Evolutionary conservation across 2,329 filamentous ascomycete genomes (phyloP), one percentile per base, ranked within the genome.

Genomic region (Amphichorda felina): DNA sequence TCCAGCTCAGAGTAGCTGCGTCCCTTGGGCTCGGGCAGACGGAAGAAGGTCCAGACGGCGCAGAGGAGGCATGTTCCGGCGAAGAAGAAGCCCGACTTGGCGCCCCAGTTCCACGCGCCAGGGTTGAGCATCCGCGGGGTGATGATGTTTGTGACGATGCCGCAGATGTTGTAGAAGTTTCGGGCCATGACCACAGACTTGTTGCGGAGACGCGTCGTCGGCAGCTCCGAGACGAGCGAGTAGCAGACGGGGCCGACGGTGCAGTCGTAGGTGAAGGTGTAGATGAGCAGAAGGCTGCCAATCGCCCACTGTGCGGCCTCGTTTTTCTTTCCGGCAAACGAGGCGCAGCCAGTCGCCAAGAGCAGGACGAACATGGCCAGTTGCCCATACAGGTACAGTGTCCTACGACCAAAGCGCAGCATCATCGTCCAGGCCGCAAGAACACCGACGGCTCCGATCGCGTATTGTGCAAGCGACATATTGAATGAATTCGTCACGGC

Each of bases 1-100:
- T 75, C 71, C 2, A 76, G 57, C 50, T 76, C 72, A 26, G 63
- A 68, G 35, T 69, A 66, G 0, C 67, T 70, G 26, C 67, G 60
- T 6, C 62, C 68, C 38, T 62, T 64, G 13, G 71, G 68, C 55
- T 76, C 72, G 4, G 69, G 69, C 5, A 72, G 54, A 14, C 63
- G 65, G 45, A 68, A 68, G 40, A 57, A 69, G 0, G 68, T 64
- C 60, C 72, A 76, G 1, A 60, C 34, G 3, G 64, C 50, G 24
- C 64, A 66, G 4, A 61, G 11, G 4, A 65, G 41, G 42, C 67
- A 66, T 9, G 66, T 57, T 25, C 46, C 57, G 8, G 56, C 58
- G 57, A 61, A 67, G 49, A 67, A 59, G 43, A 66, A 60, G 3
- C 55, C 71, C 35, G 50, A 60, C 55, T 54, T 64, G 46, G 65